Percentiles rank a stretch among this genome's conserved stretches.
phyloP scores from a whole-genome alignment of 192 early-diverging fungal genomes.

The Coemansia sp. region DNA sequence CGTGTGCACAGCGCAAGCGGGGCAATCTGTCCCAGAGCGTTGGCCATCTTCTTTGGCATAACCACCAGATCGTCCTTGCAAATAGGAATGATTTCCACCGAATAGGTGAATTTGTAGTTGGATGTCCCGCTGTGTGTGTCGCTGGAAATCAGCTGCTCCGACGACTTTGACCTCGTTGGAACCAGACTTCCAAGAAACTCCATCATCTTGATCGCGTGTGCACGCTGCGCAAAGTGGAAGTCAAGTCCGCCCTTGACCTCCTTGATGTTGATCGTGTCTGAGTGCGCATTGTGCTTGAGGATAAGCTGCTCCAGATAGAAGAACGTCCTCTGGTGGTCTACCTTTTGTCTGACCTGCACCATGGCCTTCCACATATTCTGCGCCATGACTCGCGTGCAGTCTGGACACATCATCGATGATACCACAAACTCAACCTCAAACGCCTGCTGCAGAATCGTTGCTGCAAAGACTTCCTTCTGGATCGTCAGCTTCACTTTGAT shows the following conservation, averaged over 20 bases:
- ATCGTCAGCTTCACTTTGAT: constrained; percentile 98
- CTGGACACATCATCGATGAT: constrained; percentile 89
- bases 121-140: constrained; percentile 89
- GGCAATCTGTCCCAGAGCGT: constrained; percentile 78
- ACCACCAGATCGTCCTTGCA: constrained; percentile 96
- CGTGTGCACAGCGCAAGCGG: constrained; percentile 82
- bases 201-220: constrained; percentile 92
- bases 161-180: constrained; percentile 83
- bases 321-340: constrained; percentile 97
- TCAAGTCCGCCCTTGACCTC: constrained; percentile 95
- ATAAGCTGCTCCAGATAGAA: constrained; percentile 98
- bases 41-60: constrained; percentile 82
- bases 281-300: constrained; percentile 95
- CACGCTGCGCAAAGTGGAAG: constrained; percentile 89
- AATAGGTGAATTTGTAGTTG: constrained; percentile 97
- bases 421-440: constrained; percentile 97
- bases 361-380: constrained; percentile 98
- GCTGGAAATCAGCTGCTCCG: constrained; percentile 93
- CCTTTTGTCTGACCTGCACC: constrained; percentile 98
- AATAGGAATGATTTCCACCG: constrained; percentile 91
- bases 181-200: constrained; percentile 90
- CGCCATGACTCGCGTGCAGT: constrained; percentile 92
- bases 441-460: constrained; percentile 93
- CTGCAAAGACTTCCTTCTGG: constrained; percentile 96
- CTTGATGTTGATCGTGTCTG: constrained; percentile 97